phyloP scores from a whole-genome alignment of 805 yeast genomes.

The Candida nanaspora region DNA sequence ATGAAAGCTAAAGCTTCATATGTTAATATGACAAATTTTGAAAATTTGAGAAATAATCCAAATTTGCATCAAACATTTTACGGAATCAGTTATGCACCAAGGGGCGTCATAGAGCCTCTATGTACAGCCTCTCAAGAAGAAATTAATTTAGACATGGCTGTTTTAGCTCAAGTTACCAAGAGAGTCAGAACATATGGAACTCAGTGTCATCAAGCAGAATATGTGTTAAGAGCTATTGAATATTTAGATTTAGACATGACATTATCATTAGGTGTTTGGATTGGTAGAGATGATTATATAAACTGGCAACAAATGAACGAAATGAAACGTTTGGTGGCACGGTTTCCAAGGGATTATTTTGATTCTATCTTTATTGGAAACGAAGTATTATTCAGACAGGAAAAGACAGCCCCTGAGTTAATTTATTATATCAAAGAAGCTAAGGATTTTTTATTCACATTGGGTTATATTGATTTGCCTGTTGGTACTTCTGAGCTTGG shows the following conservation, averaged over 20 bases:
- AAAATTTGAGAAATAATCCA: slow-evolving; percentile 11
- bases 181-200: slow-evolving; percentile 53
- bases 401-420: slow-evolving; percentile 31
- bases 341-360: slow-evolving; percentile 38
- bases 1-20: too few relatives aligned
- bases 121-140: slow-evolving; percentile 46
- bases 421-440: slow-evolving; percentile 35
- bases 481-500: slow-evolving; percentile 63
- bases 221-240: slow-evolving; percentile 45
- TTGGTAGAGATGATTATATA: slow-evolving; percentile 35
- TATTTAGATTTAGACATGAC: slow-evolving; percentile 46
- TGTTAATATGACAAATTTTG: not conserved
- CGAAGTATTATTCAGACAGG: slow-evolving; percentile 53
- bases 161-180: slow-evolving; percentile 50
- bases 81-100: slow-evolving; percentile 59
- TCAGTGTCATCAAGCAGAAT: slow-evolving; percentile 51
- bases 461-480: slow-evolving; percentile 33
- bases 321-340: slow-evolving; percentile 33
- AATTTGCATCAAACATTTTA: slow-evolving; percentile 33
- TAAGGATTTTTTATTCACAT: slow-evolving; percentile 27
- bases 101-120: slow-evolving; percentile 37
- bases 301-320: slow-evolving; percentile 40
- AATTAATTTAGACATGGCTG: slow-evolving; percentile 47
- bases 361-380: slow-evolving; percentile 54
- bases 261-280: slow-evolving; percentile 58